Conservation (phyloP, 305 asterid species). For the Euphrasia arctica region DNA sequence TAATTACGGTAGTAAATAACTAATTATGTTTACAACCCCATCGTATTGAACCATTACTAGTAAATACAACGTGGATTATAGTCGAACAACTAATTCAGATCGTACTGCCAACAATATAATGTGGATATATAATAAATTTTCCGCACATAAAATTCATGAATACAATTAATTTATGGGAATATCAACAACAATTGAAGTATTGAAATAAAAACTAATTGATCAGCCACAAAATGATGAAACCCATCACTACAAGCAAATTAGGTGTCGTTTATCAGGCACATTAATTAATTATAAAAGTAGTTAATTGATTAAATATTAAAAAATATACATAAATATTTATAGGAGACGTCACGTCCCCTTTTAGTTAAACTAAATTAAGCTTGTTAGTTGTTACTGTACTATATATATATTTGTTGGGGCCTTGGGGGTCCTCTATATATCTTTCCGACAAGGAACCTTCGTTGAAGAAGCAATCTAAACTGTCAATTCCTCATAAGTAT, state of each 20-base stretch:
- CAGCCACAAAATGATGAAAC: slow-evolving; percentile 44
- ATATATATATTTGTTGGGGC: slow-evolving; percentile 11
- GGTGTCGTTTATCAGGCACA: slow-evolving; percentile 38
- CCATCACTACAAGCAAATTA: slow-evolving; percentile 58
- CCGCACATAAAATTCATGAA: no score
- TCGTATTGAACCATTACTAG: no score
- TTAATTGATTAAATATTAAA: neutral
- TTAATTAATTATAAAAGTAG: slow-evolving; percentile 17
- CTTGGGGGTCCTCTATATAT: slow-evolving; percentile 23
- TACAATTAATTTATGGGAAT: no score
- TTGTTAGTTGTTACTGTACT: slow-evolving; percentile 12
- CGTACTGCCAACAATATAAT: no score
- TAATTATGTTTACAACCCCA: no score
- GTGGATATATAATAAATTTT: no score
- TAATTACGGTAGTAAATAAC: no score
- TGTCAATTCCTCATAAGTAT: neutral
- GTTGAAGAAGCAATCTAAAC: slow-evolving; percentile 40
- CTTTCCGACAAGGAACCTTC: slow-evolving; percentile 64
- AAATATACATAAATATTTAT: slow-evolving; percentile 24
- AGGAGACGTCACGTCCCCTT: slow-evolving; percentile 36
- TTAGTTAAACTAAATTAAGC: slow-evolving; percentile 26
- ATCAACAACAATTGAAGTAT: no score
- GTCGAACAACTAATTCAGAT: no score
- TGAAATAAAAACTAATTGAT: no score
- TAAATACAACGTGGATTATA: no score